Conservation (phyloP, 2,329 filamentous ascomycete species). For the Delphinella strobiligena region DNA sequence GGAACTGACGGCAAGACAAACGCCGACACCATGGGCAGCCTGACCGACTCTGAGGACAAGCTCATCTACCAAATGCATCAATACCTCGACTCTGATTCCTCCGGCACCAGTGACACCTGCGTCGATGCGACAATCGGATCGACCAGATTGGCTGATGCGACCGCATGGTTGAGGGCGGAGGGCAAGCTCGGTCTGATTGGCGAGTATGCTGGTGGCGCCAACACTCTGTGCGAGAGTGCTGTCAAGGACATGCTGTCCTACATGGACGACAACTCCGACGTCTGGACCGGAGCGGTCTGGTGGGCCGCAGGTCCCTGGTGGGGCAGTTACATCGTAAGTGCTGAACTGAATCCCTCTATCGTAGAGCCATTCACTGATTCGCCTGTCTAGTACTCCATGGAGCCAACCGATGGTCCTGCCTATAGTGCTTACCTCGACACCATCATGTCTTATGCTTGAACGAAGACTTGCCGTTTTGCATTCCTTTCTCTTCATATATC, state of each 20-base stretch:
- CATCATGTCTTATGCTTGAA: not conserved
- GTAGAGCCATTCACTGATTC: no score
- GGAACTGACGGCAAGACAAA: slow-evolving; percentile 31
- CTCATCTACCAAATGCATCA: slow-evolving; percentile 52
- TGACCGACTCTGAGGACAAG: slow-evolving; percentile 39
- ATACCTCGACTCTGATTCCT: slow-evolving; percentile 46
- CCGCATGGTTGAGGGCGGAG: slow-evolving; percentile 42
- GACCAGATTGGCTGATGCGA: slow-evolving; percentile 39
- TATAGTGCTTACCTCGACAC: slow-evolving; percentile 20
- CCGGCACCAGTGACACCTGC: slow-evolving; percentile 39
- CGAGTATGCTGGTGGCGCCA: slow-evolving; percentile 43
- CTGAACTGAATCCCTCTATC: no score
- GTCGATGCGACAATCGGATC: slow-evolving; percentile 41
- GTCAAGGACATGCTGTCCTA: slow-evolving; percentile 38
- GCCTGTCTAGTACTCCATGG: slow-evolving; percentile 33
- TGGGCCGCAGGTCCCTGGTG: slow-evolving; percentile 46
- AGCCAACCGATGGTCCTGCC: slow-evolving; percentile 34
- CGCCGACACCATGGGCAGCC: slow-evolving; percentile 29
- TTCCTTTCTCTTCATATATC: no score
- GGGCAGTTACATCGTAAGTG: slow-evolving; percentile 18
- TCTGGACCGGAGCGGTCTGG: slow-evolving; percentile 43
- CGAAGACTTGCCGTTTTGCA: no score
- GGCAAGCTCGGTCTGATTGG: slow-evolving; percentile 41
- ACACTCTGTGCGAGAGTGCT: slow-evolving; percentile 37
- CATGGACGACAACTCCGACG: slow-evolving; percentile 36